These are phyloP conservation scores for Chlorella sp. DNA, from an alignment of 139 green algal genomes.

Conservation along the genomic window DNA sequence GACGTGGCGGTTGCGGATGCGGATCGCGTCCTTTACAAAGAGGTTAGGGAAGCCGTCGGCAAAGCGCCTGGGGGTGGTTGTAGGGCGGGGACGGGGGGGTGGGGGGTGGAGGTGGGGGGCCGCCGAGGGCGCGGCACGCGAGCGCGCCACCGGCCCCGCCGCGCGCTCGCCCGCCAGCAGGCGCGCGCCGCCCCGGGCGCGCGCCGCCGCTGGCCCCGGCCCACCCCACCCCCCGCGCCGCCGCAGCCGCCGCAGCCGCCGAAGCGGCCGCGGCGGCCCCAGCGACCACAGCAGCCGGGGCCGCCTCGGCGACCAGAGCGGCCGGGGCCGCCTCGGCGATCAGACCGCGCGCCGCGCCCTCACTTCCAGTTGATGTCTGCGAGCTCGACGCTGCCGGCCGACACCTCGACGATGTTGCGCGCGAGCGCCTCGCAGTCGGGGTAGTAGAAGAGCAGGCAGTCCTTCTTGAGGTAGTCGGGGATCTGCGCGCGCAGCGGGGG, in stretches of 20 bases:
- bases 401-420: constrained; percentile 66
- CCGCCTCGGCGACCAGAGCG: no score
- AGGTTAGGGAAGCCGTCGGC: constrained; percentile 98
- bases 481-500: constrained; percentile 16
- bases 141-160: no score
- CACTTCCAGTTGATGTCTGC: constrained; percentile 87
- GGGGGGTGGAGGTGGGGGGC: no score
- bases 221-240: no score
- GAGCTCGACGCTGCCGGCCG: constrained; percentile 70
- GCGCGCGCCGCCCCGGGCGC: no score
- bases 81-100: no score
- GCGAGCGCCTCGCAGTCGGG: constrained; percentile 82
- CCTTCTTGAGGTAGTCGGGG: constrained; percentile 59
- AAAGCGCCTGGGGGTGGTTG: constrained; percentile 62
- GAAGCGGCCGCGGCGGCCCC: no score
- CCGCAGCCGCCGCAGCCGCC: no score
- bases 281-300: no score
- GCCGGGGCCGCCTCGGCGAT: not conserved
- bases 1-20: constrained; percentile 93
- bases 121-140: no score
- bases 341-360: constrained; percentile 7
- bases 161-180: not conserved
- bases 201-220: no score
- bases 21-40: constrained; percentile 92
- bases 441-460: constrained; percentile 93